phyloP scores from a whole-genome alignment of 306 rosid genomes.

The Cicer chorassanicum region DNA sequence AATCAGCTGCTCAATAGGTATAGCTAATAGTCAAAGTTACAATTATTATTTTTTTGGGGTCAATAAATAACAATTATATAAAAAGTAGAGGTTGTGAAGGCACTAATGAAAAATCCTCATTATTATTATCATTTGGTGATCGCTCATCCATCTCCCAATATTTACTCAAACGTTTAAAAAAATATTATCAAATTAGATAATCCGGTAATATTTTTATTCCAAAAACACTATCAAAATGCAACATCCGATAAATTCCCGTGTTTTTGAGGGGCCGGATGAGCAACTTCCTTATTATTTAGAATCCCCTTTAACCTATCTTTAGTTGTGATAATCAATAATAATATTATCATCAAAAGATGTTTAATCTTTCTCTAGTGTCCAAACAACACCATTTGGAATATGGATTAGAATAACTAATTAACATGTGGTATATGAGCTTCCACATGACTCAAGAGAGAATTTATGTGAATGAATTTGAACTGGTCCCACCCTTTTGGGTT shows the following conservation, averaged over 20 bases:
- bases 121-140: constrained; percentile 17
- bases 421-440: constrained; percentile 42
- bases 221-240: no score
- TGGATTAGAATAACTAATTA: constrained; percentile 46
- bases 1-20: constrained; percentile 18
- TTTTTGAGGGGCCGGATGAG: no score
- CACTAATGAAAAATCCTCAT: constrained; percentile 9
- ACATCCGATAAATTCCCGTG: no score
- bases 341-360: constrained; percentile 43
- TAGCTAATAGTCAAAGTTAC: constrained; percentile 34
- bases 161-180: no score
- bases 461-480: constrained; percentile 40
- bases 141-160: no score
- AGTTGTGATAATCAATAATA: constrained; percentile 29
- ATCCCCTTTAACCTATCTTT: constrained; percentile 45
- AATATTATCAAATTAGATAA: no score
- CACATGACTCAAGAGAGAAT: constrained; percentile 38
- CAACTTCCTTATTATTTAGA: constrained; percentile 38
- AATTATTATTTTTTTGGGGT: constrained; percentile 12
- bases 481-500: constrained; percentile 37
- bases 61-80: no score
- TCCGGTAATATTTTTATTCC: no score
- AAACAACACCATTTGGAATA: constrained; percentile 33
- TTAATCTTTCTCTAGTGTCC: constrained; percentile 34
- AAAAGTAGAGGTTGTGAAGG: not conserved